Conservation (phyloP, 2,329 filamentous ascomycete genomes). For the Sarocladiaceae sp. region DNA sequence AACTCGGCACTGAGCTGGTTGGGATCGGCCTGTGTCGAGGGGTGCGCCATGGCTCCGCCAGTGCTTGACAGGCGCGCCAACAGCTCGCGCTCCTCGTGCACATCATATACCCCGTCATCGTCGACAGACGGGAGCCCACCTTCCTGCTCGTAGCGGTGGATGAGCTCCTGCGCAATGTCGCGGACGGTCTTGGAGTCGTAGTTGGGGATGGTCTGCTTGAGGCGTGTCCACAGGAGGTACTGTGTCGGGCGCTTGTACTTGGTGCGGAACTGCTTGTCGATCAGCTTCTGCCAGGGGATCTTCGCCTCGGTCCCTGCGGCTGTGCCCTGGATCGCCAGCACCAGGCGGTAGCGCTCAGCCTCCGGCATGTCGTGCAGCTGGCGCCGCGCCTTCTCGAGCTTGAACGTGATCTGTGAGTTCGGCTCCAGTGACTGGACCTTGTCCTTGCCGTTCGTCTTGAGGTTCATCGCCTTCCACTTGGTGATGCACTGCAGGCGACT, state of each 20-base stretch:
- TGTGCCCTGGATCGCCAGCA: conserved; percentile 38
- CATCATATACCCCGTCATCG: conserved; percentile 22
- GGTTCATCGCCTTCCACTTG: conserved; percentile 57
- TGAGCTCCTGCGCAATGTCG: conserved; percentile 30
- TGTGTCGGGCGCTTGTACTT: conserved; percentile 33
- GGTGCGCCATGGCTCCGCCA: conserved; percentile 1
- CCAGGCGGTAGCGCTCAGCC: conserved; percentile 39
- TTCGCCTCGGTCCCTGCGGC: conserved; percentile 36
- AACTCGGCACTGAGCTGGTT: conserved; percentile 22
- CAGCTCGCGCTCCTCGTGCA: conserved; percentile 26
- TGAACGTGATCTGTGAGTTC: conserved; percentile 34
- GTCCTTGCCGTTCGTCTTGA: conserved; percentile 28
- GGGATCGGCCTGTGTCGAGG: background rate
- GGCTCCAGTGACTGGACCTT: conserved; percentile 26
- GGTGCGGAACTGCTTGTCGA: conserved; percentile 34
- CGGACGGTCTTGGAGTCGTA: conserved; percentile 26
- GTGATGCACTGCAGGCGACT: conserved; percentile 63
- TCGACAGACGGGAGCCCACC: conserved; percentile 29
- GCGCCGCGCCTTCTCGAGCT: conserved; percentile 36
- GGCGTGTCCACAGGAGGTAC: conserved; percentile 34
- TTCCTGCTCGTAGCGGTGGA: conserved; percentile 28
- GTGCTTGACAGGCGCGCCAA: background rate
- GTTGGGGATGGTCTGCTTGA: conserved; percentile 29
- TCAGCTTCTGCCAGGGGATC: conserved; percentile 46
- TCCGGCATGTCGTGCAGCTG: conserved; percentile 38